These are phyloP conservation scores for Phytopythium delawarense DNA, from an alignment of 352 stramenopile genomes.

Conservation along the genomic window DNA sequence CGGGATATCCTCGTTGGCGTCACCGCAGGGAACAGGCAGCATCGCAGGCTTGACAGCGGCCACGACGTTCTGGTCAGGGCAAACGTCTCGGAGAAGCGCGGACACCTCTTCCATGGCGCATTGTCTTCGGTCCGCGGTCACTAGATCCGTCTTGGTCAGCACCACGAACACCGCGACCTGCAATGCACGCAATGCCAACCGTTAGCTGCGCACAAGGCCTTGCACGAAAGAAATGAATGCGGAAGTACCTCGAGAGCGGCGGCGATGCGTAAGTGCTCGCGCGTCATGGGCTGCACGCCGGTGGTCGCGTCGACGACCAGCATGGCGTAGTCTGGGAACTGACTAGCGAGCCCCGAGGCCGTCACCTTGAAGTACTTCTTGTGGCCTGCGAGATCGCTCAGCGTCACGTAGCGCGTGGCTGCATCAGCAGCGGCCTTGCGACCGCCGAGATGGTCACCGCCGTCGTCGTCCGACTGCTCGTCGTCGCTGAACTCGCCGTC, in stretches of 20 bases:
- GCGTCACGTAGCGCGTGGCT: constrained; percentile 39
- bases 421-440: constrained; percentile 3
- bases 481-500: constrained; percentile 26
- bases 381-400: constrained; percentile 79
- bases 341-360: constrained; percentile 71
- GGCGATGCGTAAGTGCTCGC: constrained; percentile 74
- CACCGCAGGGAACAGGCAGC: not conserved
- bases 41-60: constrained; percentile 9
- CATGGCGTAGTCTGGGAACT: constrained; percentile 86
- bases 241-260: constrained; percentile 46
- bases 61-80: constrained; percentile 19
- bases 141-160: constrained; percentile 70
- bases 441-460: constrained; percentile 4
- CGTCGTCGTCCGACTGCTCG: constrained; percentile 16
- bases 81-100: constrained; percentile 34
- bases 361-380: constrained; percentile 90
- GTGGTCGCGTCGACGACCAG: constrained; percentile 66
- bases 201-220: not conserved
- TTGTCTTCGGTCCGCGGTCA: constrained; percentile 37
- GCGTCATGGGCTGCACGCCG: constrained; percentile 74
- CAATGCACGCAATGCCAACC: not conserved
- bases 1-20: constrained; percentile 19
- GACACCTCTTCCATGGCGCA: constrained; percentile 42
- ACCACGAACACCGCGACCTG: constrained; percentile 73
- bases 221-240: not conserved